Evolutionary conservation across 2,329 filamentous ascomycete species (phyloP), one percentile per base, ranked within the genome.

Genomic region (Chrysoporthe puriensis): DNA sequence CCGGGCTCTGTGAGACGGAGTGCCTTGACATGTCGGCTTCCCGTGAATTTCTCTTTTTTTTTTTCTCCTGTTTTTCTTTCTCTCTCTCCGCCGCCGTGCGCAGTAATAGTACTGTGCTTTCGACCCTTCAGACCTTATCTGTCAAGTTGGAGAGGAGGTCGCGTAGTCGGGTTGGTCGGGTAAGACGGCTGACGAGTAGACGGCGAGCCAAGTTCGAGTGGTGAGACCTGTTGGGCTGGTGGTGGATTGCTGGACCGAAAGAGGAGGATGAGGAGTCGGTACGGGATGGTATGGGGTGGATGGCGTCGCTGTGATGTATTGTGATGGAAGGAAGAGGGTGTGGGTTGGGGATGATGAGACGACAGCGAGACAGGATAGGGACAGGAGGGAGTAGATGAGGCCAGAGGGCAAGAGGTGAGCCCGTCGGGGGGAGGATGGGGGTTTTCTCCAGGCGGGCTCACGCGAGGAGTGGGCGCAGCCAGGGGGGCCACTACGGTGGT

Each of bases 1-100:
- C 71, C 68, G 71, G 72, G 57, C 70, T 74, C 40, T 70, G 73
- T 4, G 75, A 74, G 67, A 74, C 71, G 34, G 71, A 66, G 44
- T 69, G 59, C 66, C 68, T 68, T 50, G 72, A 74, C 73, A 72
- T 74, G 63, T 5, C 5, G 13, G 36, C 52, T 50, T n/a, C 16
- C 16, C 32, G 11, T 58, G 14, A 4, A 16, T 26, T 44, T 46
- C 40, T 7, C 8, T 18, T 8, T 34, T 50, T 7, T 56, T 43
- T 42, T 57, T 56, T 43, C 32, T 57, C 14, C 44, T 26, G 26
- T 26, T 40, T 64, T 57, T 62, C 62, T 50, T 14, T 59, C 16
- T n/a, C 32, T 46, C 50, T 26, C 14, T 46, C 42, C 48, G 46
- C 57, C 58, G 36, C 2, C n/a, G 42, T 46, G 11, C 26, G 42